Conservation (phyloP, 352 stramenopile genomes). For the Phytophthora pini region DNA sequence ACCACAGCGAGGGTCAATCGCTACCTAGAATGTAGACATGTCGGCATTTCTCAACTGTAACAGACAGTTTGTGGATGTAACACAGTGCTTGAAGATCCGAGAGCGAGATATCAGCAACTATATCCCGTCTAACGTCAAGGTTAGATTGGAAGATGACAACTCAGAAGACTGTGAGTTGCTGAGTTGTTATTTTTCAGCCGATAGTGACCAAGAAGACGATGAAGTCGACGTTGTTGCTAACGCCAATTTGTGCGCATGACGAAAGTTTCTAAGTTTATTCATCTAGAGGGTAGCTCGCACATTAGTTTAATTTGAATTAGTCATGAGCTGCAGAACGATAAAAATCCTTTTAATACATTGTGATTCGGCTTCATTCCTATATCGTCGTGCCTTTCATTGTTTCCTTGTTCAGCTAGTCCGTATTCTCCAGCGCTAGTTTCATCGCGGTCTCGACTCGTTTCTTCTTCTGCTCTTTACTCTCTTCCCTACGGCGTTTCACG, state of each 20-base stretch:
- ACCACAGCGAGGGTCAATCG: conserved; percentile 3
- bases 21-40: conserved; percentile 1
- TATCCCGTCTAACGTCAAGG: background rate
- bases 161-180: background rate
- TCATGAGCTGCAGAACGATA: too few relatives aligned
- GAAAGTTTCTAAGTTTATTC: too few relatives aligned
- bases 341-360: too few relatives aligned
- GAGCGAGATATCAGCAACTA: conserved; percentile 1
- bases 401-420: too few relatives aligned
- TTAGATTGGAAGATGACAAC: background rate
- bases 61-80: conserved; percentile 7
- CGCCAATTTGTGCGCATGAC: too few relatives aligned
- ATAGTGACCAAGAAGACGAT: background rate
- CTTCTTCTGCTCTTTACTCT: background rate
- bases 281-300: too few relatives aligned
- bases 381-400: too few relatives aligned
- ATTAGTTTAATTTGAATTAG: too few relatives aligned
- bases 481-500: conserved; percentile 3
- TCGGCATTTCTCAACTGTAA: conserved; percentile 15
- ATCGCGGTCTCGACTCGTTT: background rate
- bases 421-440: background rate
- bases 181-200: background rate
- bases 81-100: conserved; percentile 11
- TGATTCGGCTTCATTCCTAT: too few relatives aligned
- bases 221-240: background rate